A percentile compares a stretch with the other conserved stretches of the same genome.
Conservation (phyloP, 129 eudicot species). For the Lactuca saligna region DNA sequence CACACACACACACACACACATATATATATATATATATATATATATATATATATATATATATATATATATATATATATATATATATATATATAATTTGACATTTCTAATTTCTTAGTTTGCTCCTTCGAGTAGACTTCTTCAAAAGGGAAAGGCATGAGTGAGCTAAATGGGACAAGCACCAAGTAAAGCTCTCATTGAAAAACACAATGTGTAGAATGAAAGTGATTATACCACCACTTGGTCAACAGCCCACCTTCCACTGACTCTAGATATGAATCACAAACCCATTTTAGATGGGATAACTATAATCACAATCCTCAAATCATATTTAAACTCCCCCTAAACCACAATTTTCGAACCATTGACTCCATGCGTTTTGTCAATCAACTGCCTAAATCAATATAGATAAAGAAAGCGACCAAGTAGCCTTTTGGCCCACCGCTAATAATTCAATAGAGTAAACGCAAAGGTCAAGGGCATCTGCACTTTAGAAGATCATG, state of each 20-base stretch:
- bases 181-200: conserved; percentile 26
- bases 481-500: background rate
- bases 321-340: conserved; percentile 9
- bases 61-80: too few relatives aligned
- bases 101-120: conserved; percentile 1
- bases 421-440: conserved; percentile 13
- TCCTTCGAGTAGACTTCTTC: conserved; percentile 28
- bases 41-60: too few relatives aligned
- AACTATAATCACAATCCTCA: conserved; percentile 23
- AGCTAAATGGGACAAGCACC: conserved; percentile 33
- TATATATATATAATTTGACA: background rate
- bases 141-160: conserved; percentile 27
- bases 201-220: conserved; percentile 15
- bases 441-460: conserved; percentile 3
- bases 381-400: conserved; percentile 24
- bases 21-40: too few relatives aligned
- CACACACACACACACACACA: too few relatives aligned
- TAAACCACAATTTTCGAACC: conserved; percentile 16
- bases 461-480: conserved; percentile 1
- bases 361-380: conserved; percentile 17
- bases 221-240: conserved; percentile 25
- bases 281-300: conserved; percentile 22
- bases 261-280: conserved; percentile 25
- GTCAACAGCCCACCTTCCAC: conserved; percentile 38
- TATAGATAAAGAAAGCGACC: conserved; percentile 10